Evolutionary conservation across 225 moss, liverwort and hornwort genomes (phyloP).

Genomic region (Polytrichum formosum): DNA sequence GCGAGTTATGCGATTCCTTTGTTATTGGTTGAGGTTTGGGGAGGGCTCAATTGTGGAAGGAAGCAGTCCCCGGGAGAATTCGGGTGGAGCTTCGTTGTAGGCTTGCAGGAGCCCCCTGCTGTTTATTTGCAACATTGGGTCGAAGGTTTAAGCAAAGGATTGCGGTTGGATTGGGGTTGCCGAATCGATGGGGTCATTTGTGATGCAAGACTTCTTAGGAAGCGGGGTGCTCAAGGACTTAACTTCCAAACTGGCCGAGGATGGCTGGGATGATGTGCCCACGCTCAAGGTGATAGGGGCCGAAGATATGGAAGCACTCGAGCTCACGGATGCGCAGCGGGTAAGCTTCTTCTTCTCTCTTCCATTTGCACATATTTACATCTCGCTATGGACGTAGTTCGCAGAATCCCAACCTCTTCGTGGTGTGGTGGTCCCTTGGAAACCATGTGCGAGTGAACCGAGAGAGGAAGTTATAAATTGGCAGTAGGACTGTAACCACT

Average conservation of each 20-base stretch:
- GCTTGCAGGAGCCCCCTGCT: too few species aligned
- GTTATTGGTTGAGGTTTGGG: too few species aligned
- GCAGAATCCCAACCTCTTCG: background rate
- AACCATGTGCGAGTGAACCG: background rate
- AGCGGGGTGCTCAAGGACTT: slow-evolving; percentile 58
- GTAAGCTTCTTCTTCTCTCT: slow-evolving; percentile 32
- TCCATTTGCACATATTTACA: too few species aligned
- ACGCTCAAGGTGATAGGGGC: slow-evolving; percentile 86
- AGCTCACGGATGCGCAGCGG: slow-evolving; percentile 65
- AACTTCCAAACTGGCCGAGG: slow-evolving; percentile 42
- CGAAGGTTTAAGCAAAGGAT: background rate
- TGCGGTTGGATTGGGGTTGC: background rate
- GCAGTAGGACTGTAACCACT: background rate
- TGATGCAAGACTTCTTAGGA: slow-evolving; percentile 71
- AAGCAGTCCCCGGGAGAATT: too few species aligned
- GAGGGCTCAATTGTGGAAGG: too few species aligned
- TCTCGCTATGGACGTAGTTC: background rate
- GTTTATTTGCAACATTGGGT: background rate
- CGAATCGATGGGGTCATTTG: slow-evolving; percentile 53
- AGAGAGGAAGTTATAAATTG: background rate
- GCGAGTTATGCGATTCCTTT: too few species aligned
- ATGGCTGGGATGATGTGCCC: slow-evolving; percentile 97
- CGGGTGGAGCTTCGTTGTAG: too few species aligned
- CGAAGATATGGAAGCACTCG: slow-evolving; percentile 76
- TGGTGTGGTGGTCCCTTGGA: background rate